Base-by-base conservation (phyloP, 2,329 filamentous ascomycete species). In the Penicillium verrucosum region DNA sequence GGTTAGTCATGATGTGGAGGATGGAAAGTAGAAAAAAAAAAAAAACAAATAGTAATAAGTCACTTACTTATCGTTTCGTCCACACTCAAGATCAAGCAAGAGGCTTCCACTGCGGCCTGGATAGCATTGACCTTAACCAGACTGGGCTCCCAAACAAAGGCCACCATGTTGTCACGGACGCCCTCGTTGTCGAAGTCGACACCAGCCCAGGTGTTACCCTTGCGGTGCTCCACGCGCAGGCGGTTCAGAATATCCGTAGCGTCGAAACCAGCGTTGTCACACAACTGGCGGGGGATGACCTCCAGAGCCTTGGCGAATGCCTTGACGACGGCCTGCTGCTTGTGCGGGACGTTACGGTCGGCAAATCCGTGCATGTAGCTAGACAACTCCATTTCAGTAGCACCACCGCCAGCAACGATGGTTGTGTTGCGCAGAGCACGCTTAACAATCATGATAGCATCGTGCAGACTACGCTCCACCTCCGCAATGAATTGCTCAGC, bases 381-480 rank as follows among this genome's bases (percentile, higher is more conserved):
- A 7, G 92, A 97, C 51, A 97, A 77, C 75, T 97, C 94, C 93
- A 99, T 97, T 82, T 99, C 94, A 68, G 83, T 87, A 18, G 94
- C 93, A 73, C 94, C 94, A 68, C 94, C 94, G 68, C 94, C 94
- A 44, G 92, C 94, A 27, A 99, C 94, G 64, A 99, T 96, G 72
- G 85, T 89, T 71, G 88, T 88, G 82, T 97, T 96, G 80, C 90
- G 91, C 77, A 97, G 91, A 29, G 94, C 91, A 60, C 95, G 92
- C 85, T 97, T 97, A 72, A 99, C 94, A 70, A 99, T 96, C 94
- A 99, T 99, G 78, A 99, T 97, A 67, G 94, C 94, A 71, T 99
- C 94, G 81, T 99, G 94, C 65, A 99, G 84, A 72, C 91, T 96
- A 63, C 94, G 90, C 81, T 99, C 94, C 1, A 97, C 94, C 77